These are phyloP conservation scores for Solanum pimpinellifolium DNA, from an alignment of 257 asterid species.

Conservation along the genomic window DNA sequence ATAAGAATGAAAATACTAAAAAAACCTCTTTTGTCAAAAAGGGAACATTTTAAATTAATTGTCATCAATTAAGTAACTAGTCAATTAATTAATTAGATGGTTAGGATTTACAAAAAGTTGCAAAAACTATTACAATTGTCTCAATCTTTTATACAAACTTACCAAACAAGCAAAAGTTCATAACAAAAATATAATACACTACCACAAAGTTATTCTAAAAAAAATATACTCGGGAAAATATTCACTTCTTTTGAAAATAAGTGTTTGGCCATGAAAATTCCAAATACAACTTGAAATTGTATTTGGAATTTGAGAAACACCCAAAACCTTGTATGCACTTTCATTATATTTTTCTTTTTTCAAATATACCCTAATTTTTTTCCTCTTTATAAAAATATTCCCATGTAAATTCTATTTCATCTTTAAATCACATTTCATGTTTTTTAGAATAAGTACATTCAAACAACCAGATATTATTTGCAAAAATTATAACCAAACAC, in stretches of 20 bases:
- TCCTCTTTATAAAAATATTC: neutral
- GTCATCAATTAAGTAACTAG: neutral
- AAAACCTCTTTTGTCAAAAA: neutral
- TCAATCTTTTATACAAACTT: neutral
- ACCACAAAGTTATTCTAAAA: neutral
- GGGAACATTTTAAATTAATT: neutral
- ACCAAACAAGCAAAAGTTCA: neutral
- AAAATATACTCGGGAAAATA: neutral
- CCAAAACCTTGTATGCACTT: neutral
- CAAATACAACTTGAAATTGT: neutral
- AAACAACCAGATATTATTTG: neutral
- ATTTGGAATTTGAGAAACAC: neutral
- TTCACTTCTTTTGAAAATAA: neutral
- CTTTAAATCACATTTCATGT: neutral
- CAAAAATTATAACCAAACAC: neutral
- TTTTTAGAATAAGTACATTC: neutral
- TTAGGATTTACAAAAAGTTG: neutral
- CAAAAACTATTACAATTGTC: neutral
- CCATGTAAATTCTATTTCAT: neutral
- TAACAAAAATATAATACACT: neutral
- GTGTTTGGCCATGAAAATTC: neutral
- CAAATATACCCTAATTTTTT: neutral
- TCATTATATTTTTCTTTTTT: neutral
- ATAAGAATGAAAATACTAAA: neutral
- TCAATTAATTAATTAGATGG: neutral